Conservation (phyloP, 208 protist species). For the Tritrichomonas foetus region DNA sequence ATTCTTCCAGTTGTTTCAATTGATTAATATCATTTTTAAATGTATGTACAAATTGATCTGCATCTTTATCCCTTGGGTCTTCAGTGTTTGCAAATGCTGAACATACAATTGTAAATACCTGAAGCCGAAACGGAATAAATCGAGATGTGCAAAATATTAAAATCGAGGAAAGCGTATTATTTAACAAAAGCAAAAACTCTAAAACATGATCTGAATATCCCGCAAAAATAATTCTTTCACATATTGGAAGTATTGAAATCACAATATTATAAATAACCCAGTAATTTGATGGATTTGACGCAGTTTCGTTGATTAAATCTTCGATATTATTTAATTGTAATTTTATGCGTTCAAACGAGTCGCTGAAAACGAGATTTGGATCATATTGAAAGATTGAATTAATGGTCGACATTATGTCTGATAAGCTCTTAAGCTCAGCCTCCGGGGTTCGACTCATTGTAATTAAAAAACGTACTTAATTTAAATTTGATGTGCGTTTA, state of each 20-base stretch:
- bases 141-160: not conserved
- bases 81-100: slow-evolving; percentile 20
- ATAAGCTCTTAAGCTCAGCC: not conserved
- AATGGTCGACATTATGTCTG: not conserved
- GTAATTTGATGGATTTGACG: not conserved
- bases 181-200: not conserved
- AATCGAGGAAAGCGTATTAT: not conserved
- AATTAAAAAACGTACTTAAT: no score
- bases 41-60: not conserved
- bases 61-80: slow-evolving; percentile 14
- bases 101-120: slow-evolving; percentile 1
- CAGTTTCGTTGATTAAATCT: not conserved
- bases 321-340: not conserved
- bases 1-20: slow-evolving; percentile 7
- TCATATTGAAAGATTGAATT: slow-evolving; percentile 18
- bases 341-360: slow-evolving; percentile 16
- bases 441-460: no score
- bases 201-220: slow-evolving; percentile 39
- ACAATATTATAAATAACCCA: slow-evolving; percentile 36
- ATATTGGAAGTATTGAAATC: not conserved
- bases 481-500: no score
- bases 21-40: not conserved
- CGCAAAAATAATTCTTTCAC: not conserved
- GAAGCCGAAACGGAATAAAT: slow-evolving; percentile 7
- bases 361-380: not conserved